A percentile compares a stretch with the other conserved stretches of the same genome.
Evolutionary conservation across 192 early-diverging fungal genomes (phyloP).

Genomic region (Podochytrium sp.): DNA sequence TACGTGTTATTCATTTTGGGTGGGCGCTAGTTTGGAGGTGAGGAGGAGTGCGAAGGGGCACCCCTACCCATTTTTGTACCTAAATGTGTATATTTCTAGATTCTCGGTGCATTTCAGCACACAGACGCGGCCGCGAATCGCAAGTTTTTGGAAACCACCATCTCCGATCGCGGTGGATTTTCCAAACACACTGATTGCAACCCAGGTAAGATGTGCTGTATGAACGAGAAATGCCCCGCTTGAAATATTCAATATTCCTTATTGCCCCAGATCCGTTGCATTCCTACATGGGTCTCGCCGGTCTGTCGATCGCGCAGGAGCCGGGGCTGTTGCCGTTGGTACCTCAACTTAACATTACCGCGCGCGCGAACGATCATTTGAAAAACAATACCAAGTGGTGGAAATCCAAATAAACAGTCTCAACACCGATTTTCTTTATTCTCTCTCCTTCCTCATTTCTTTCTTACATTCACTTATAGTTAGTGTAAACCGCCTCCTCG

Average conservation of each 20-base stretch:
- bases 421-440: neutral
- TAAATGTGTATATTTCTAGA: no score
- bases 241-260: no score
- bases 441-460: neutral
- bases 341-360: slow-evolving; percentile 61
- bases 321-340: slow-evolving; percentile 51
- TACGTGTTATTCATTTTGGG: slow-evolving; percentile 98
- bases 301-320: slow-evolving; percentile 37
- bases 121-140: slow-evolving; percentile 60
- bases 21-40: slow-evolving; percentile 80
- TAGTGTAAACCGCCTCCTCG: slow-evolving; percentile 47
- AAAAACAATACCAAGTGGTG: slow-evolving; percentile 26
- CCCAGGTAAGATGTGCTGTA: slow-evolving; percentile 73
- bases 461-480: slow-evolving; percentile 28
- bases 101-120: slow-evolving; percentile 63
- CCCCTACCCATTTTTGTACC: no score
- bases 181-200: slow-evolving; percentile 56
- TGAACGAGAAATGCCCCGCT: no score
- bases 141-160: slow-evolving; percentile 64
- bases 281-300: slow-evolving; percentile 82
- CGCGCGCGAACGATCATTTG: slow-evolving; percentile 19
- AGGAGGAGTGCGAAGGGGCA: no score
- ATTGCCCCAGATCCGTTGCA: slow-evolving; percentile 82
- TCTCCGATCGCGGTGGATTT: slow-evolving; percentile 67
- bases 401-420: neutral